These are phyloP conservation scores for Clonostachys byssicola DNA, from an alignment of 2,329 filamentous ascomycete species.

Conservation along the genomic window DNA sequence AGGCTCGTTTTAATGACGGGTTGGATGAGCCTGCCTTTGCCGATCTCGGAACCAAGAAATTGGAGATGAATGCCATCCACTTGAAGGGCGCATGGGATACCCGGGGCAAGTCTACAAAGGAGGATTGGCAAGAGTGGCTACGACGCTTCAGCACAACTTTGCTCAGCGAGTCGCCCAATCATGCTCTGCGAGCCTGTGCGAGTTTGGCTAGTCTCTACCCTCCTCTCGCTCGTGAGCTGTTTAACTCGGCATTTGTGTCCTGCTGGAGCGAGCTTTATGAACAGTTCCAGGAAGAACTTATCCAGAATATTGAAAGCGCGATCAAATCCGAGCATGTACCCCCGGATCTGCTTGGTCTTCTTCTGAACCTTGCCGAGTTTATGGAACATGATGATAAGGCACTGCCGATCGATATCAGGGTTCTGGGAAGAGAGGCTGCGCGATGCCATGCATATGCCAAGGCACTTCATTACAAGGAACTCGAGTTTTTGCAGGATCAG, in stretches of 20 bases:
- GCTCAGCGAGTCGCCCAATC: conserved; percentile 91
- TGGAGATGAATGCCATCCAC: conserved; percentile 96
- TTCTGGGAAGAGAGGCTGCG: conserved; percentile 88
- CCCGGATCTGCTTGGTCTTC: conserved; percentile 87
- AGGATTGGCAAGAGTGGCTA: conserved; percentile 99
- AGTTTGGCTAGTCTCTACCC: conserved; percentile 87
- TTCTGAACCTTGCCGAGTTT: conserved; percentile 96
- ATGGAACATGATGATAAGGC: conserved; percentile 99
- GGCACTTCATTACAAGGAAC: conserved; percentile 96
- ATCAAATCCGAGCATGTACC: conserved; percentile 94
- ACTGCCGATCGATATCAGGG: conserved; percentile 92
- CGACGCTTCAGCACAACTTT: conserved; percentile 93
- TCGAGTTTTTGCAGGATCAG: conserved; percentile 97
- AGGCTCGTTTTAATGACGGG: conserved; percentile 73
- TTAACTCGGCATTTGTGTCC: conserved; percentile 98
- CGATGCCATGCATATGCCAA: conserved; percentile 98
- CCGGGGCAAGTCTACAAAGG: conserved; percentile 91
- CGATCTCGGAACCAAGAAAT: conserved; percentile 86
- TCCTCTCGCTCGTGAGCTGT: conserved; percentile 86
- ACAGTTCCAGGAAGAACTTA: conserved; percentile 93
- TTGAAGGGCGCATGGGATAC: conserved; percentile 97
- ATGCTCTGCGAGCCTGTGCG: conserved; percentile 89
- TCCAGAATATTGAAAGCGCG: conserved; percentile 91
- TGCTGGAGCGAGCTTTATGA: conserved; percentile 99
- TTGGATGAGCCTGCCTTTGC: conserved; percentile 77